These are phyloP conservation scores for Thyridium curvatum DNA, from an alignment of 2,329 filamentous ascomycete species.

Conservation along the genomic window DNA sequence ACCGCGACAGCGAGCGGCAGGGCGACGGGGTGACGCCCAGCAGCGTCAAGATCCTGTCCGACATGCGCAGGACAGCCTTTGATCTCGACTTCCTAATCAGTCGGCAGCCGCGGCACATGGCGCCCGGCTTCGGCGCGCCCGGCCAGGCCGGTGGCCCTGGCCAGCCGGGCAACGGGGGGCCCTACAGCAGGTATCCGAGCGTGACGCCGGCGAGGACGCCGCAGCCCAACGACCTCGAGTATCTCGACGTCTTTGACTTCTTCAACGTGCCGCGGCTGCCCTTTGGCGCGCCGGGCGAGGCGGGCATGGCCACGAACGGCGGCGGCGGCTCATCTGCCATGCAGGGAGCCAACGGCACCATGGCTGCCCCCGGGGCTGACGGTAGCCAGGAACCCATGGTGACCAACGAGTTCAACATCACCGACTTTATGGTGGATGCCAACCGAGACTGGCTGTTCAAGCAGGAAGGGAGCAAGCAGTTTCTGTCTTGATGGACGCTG, in stretches of 20 bases:
- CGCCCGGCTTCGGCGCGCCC: conserved; percentile 15
- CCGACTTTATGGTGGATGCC: conserved; percentile 70
- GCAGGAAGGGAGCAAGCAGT: conserved; percentile 27
- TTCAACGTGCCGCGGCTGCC: conserved; percentile 82
- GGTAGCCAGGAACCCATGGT: conserved; percentile 16
- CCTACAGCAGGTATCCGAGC: conserved; percentile 40
- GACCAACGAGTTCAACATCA: conserved; percentile 67
- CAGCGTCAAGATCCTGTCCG: conserved; percentile 78
- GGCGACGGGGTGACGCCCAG: conserved; percentile 73
- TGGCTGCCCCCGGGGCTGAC: conserved; percentile 11
- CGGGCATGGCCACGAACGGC: conserved; percentile 23
- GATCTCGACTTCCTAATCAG: conserved; percentile 88
- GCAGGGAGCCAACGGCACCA: background rate
- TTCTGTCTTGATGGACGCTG: conserved; percentile 6
- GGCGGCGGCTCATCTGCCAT: background rate
- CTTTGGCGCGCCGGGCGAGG: conserved; percentile 26
- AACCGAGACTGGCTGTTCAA: conserved; percentile 72
- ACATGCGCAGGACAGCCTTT: conserved; percentile 87
- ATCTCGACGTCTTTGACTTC: conserved; percentile 88
- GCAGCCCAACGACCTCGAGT: conserved; percentile 78
- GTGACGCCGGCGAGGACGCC: conserved; percentile 61
- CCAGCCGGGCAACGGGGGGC: background rate
- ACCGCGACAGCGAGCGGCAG: conserved; percentile 69
- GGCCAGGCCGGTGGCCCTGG: conserved; percentile 11
- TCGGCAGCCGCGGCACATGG: conserved; percentile 57